A percentile compares a stretch with the other conserved stretches of the same genome.
Conservation (phyloP, 2,329 filamentous ascomycete species). For the Pseudocercospora vitis region DNA sequence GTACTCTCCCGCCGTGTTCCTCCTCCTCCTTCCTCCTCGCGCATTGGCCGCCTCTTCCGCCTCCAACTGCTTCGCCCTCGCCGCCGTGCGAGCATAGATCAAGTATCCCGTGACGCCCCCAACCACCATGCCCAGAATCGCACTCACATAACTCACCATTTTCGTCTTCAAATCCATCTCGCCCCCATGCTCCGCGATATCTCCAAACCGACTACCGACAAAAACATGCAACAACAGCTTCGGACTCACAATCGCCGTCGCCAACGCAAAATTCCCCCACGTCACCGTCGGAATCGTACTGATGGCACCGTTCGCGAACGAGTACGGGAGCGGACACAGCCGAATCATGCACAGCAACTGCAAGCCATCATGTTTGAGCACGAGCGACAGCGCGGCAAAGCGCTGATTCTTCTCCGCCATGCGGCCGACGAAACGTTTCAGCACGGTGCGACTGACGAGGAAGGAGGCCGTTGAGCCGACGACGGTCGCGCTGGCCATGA, state of each 20-base stretch:
- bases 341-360: conserved; percentile 88
- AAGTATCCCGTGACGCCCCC: conserved; percentile 76
- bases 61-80: conserved; percentile 52
- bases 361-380: conserved; percentile 85
- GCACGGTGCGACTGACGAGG: conserved; percentile 72
- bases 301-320: conserved; percentile 88
- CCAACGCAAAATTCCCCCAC: conserved; percentile 71
- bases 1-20: conserved; percentile 37
- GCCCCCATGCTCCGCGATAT: conserved; percentile 78
- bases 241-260: conserved; percentile 77
- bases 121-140: conserved; percentile 67
- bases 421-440: conserved; percentile 74
- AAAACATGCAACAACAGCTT: conserved; percentile 92
- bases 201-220: conserved; percentile 79
- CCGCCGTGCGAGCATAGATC: conserved; percentile 69
- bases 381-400: conserved; percentile 84
- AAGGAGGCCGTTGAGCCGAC: conserved; percentile 78
- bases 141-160: conserved; percentile 79
- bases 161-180: conserved; percentile 79
- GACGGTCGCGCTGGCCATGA: conserved; percentile 76
- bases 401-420: conserved; percentile 80
- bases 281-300: conserved; percentile 89
- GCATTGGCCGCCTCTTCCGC: conserved; percentile 44
- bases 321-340: conserved; percentile 89
- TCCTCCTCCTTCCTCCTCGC: conserved; percentile 27